phyloP scores from a whole-genome alignment of 768 basidiomycete species.

The Tubosaeta brunneosetosa region DNA sequence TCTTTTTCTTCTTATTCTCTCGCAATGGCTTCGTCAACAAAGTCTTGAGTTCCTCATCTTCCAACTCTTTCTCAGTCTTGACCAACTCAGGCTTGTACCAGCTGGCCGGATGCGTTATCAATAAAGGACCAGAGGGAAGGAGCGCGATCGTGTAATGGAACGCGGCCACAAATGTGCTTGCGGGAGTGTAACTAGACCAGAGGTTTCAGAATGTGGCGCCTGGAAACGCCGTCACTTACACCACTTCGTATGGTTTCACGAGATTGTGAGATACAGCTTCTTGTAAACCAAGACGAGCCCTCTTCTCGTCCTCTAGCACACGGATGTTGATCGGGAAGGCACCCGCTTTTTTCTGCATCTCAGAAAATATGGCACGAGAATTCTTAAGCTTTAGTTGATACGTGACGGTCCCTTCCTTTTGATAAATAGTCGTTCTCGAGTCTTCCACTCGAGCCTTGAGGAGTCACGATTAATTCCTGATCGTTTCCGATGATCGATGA shows the following conservation, averaged over 20 bases:
- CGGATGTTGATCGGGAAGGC: constrained; percentile 98
- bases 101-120: constrained; percentile 82
- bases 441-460: constrained; percentile 82
- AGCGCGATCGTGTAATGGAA: constrained; percentile 98
- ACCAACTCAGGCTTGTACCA: constrained; percentile 95
- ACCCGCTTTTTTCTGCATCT: constrained; percentile 97
- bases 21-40: constrained; percentile 75
- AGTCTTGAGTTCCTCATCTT: constrained; percentile 82
- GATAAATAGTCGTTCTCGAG: constrained; percentile 89
- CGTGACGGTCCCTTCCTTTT: constrained; percentile 77
- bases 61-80: constrained; percentile 83
- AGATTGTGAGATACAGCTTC: constrained; percentile 95
- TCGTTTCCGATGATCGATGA: neutral
- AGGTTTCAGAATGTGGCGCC: neutral
- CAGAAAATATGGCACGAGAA: constrained; percentile 92
- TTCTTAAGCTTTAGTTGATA: constrained; percentile 99
- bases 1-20: constrained; percentile 92
- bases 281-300: constrained; percentile 89
- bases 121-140: constrained; percentile 78
- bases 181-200: constrained; percentile 64
- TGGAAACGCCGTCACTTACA: constrained; percentile 47
- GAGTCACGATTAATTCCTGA: neutral
- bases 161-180: constrained; percentile 82
- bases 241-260: constrained; percentile 92
- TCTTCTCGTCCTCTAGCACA: constrained; percentile 91